Evolutionary conservation across 805 yeast genomes (phyloP), one percentile per base, ranked within the genome.

Genomic region (Candida khao-thaluensis): DNA sequence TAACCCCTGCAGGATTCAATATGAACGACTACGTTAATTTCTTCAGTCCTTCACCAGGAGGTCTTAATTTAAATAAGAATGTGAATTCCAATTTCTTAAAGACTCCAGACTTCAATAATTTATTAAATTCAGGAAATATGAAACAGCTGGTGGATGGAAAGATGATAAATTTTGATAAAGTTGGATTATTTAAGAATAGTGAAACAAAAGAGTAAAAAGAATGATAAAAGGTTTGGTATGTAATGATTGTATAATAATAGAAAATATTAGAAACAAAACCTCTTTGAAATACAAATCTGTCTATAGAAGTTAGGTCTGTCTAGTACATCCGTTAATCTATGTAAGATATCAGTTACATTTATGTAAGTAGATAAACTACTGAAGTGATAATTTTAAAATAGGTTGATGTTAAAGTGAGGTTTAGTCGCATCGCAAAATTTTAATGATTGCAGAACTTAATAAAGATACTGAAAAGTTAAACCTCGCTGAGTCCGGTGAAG

Each of bases 21-120:
- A 78, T 86, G 81, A 81, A 79, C 54, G 95, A 86, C 56, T 86
- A 85, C 56, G 83, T 87, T 26, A 83, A 86, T 54, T 72, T 84
- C 46, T 81, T 82, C 55, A 80, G 90, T 1, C 93, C 93, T 3
- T 79, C 85, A 7, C 85, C 85, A 2, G 68, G 70, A 4, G 50
- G 52, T 20, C 46, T 44, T 20, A 42, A 47, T 21, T 38, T 52
- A 15, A 44, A 39, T 34, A 58, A 51, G 31, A 37, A 30, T 21
- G 5, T 33, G 9, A 36, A 28, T 30, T 22, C 35, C 12, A 59
- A 57, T 39, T 55, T 67, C 29, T 50, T 66, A 43, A 62, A 62
- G 40, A 66, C 73, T 3, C 72, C 74, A 2, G 73, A 69, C 50
- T 65, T 66, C 44, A 64, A 65, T 37, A 60, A 56, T 29, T 39